Percentiles rank a stretch among this genome's conserved stretches.
These are phyloP conservation scores for Rhizopogon rudus DNA, from an alignment of 768 basidiomycete genomes.

Conservation along the genomic window DNA sequence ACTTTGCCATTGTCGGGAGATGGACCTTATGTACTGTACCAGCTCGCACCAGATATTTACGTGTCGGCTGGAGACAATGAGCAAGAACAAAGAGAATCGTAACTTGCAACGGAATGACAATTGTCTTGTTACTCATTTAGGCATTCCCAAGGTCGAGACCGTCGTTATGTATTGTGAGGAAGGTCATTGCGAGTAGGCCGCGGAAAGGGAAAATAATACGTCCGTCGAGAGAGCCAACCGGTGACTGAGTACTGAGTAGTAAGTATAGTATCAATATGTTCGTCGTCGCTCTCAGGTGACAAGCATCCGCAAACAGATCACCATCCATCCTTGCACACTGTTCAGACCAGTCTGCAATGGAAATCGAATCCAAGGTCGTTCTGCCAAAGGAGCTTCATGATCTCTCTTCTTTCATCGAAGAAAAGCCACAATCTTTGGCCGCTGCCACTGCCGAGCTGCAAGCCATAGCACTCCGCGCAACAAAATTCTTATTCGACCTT, in stretches of 20 bases:
- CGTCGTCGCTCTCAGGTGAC: not conserved
- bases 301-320: not conserved
- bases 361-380: slow-evolving; percentile 10
- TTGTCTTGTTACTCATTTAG: not conserved
- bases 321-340: not conserved
- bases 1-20: not conserved
- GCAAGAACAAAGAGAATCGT: not conserved
- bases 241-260: too few species aligned
- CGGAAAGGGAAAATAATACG: not conserved
- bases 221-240: too few species aligned
- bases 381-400: slow-evolving; percentile 39
- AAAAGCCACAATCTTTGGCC: slow-evolving; percentile 51
- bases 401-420: slow-evolving; percentile 53
- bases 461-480: slow-evolving; percentile 55
- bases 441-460: slow-evolving; percentile 49
- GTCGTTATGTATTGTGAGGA: not conserved
- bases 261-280: too few species aligned
- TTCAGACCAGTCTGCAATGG: not conserved
- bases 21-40: not conserved
- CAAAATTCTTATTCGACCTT: slow-evolving; percentile 72
- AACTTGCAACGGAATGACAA: not conserved
- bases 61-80: not conserved
- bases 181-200: not conserved
- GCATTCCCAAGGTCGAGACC: not conserved
- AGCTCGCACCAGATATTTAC: not conserved